Conservation (phyloP, 2,329 filamentous ascomycete species). For the Fusarium incarnatum region DNA sequence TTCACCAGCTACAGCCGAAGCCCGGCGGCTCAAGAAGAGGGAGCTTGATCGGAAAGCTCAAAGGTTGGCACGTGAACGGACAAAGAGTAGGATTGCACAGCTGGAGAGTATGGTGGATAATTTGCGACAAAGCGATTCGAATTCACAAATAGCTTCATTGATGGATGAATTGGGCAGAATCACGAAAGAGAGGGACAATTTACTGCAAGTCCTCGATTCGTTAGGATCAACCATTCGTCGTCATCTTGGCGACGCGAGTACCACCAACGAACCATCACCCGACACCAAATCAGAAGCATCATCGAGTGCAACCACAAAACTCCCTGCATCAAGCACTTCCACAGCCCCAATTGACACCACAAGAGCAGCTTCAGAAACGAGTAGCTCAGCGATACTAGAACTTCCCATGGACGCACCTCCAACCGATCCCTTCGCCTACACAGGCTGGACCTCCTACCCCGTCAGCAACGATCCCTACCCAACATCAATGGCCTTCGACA, state of each 20-base stretch:
- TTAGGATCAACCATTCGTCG: constrained; percentile 35
- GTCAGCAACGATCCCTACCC: constrained; percentile 6
- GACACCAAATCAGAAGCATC: constrained; percentile 2
- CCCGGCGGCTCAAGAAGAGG: constrained; percentile 47
- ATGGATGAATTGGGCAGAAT: constrained; percentile 45
- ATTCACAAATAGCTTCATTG: constrained; percentile 38
- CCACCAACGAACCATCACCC: background rate
- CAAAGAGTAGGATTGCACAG: constrained; percentile 48
- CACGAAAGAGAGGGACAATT: constrained; percentile 43
- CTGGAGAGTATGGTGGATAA: constrained; percentile 48
- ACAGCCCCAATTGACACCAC: background rate
- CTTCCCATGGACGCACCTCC: constrained; percentile 14
- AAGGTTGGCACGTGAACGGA: constrained; percentile 48
- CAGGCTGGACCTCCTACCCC: constrained; percentile 17
- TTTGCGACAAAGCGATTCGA: constrained; percentile 43
- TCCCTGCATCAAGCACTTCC: background rate
- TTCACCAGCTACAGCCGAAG: constrained; percentile 19
- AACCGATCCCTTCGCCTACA: constrained; percentile 11
- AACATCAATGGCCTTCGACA: constrained; percentile 15
- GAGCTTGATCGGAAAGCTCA: constrained; percentile 51
- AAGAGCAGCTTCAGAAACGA: constrained; percentile 15
- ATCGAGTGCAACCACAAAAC: background rate
- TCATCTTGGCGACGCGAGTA: constrained; percentile 18
- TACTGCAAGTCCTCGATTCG: constrained; percentile 27
- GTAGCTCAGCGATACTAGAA: constrained; percentile 12